These are phyloP conservation scores for Leonotis leonurus DNA, from an alignment of 257 asterid genomes.

Conservation along the genomic window DNA sequence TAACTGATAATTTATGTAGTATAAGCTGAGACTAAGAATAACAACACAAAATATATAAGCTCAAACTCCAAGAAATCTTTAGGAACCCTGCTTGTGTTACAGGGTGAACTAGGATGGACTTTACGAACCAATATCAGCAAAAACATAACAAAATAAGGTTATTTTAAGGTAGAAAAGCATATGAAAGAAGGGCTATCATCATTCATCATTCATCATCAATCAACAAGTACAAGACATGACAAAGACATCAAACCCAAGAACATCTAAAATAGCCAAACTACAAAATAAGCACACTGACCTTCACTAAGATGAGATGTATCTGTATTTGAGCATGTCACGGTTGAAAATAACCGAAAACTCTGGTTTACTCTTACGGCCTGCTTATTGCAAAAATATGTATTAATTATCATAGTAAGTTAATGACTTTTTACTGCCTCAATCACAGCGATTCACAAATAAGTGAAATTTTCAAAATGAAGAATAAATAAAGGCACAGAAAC, in stretches of 20 bases:
- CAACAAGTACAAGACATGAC: neutral
- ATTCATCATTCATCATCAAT: too few species aligned
- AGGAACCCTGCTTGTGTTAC: neutral
- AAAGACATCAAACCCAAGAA: neutral
- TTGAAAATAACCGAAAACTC: constrained; percentile 75
- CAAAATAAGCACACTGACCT: constrained; percentile 39
- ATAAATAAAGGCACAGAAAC: neutral
- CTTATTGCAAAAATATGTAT: constrained; percentile 9
- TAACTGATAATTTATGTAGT: neutral
- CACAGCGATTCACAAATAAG: neutral
- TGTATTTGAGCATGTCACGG: constrained; percentile 66
- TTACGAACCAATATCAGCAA: neutral
- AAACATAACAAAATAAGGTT: neutral
- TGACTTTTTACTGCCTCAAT: neutral
- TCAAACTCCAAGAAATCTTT: neutral
- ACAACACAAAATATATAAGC: neutral
- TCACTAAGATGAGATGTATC: constrained; percentile 46
- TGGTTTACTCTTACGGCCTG: constrained; percentile 78
- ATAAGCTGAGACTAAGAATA: neutral
- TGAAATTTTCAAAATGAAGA: neutral
- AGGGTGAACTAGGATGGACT: neutral
- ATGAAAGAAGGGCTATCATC: neutral
- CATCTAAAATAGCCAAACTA: neutral
- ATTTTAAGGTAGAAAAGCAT: neutral
- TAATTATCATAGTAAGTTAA: neutral